Evolutionary conservation across 768 basidiomycete genomes (phyloP), one percentile per base, ranked within the genome.

Genomic region (Rhizopogon roseolus): DNA sequence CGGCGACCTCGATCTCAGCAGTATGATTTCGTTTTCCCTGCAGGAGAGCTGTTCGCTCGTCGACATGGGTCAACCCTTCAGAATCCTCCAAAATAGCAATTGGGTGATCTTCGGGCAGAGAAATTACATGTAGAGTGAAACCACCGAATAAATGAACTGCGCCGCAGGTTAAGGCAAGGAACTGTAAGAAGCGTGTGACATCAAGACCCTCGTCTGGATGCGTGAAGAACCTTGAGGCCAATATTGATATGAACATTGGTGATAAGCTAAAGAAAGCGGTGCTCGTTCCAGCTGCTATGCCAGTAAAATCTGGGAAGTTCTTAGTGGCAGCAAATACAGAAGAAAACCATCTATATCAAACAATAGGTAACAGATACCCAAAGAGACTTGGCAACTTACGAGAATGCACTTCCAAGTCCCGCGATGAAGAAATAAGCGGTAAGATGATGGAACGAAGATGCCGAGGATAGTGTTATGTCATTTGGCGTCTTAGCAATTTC

Each of bases 251-350:
- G 59, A 88, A 81, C 19, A 91, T 72, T 0, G 90, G 90, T 0
- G 90, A 93, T 34, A 91, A 76, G n/a, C 90, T 88, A 62, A 90
- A 91, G 22, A 90, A 69, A 2, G 88, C 81, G 76, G 84, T 83
- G 62, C 78, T 85, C 9, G 73, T 69, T 4, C 88, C 90, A 1
- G 86, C 77, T 10, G 87, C 81, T 25, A 84, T 66, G 17, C 88
- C 88, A 42, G 81, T 79, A 58, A 85, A 80, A 5, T 71, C 63
- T 6, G 87, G 84, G 56, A 91, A 91, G 41, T 72, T 75, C 68
- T 81, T 84, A 3, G 88, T 85, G 0, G 90, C 88, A 9, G 87
- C 77, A 65, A 93, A 91, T 13, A 92, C 67, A 6, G 81, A 78
- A 0, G 88, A 86, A 60, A 92, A 90, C 59, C 84, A 90, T 27